A percentile compares a stretch with the other conserved stretches of the same genome.
phyloP scores from a whole-genome alignment of 768 basidiomycete genomes.

The Leccinellum albellum region DNA sequence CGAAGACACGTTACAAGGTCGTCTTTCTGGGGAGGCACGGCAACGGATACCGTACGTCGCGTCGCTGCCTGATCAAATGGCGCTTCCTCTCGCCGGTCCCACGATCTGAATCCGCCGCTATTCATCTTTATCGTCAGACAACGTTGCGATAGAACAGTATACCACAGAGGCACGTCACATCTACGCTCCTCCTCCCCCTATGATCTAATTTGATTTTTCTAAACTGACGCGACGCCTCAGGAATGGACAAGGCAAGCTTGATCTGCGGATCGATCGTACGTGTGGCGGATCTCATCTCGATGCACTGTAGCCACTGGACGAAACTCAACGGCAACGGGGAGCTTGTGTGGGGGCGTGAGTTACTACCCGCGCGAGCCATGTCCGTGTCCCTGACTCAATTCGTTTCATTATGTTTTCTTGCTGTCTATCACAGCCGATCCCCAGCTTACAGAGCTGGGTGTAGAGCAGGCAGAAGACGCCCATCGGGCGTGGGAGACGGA shows the following conservation, averaged over 20 bases:
- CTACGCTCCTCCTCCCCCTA: neutral
- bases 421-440: constrained; percentile 51
- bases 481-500: constrained; percentile 49
- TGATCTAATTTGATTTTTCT: neutral
- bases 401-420: neutral
- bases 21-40: constrained; percentile 69
- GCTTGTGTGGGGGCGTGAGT: constrained; percentile 72
- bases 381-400: neutral
- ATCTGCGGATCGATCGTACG: neutral
- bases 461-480: constrained; percentile 49
- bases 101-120: constrained; percentile 42
- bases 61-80: constrained; percentile 21
- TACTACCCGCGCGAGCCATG: neutral
- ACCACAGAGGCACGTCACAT: constrained; percentile 39
- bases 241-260: constrained; percentile 58
- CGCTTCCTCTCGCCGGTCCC: neutral
- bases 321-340: constrained; percentile 61
- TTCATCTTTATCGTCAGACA: constrained; percentile 57
- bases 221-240: constrained; percentile 15
- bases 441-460: constrained; percentile 54
- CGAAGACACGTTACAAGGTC: constrained; percentile 51
- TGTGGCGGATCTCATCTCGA: neutral
- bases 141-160: constrained; percentile 65
- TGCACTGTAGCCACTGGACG: constrained; percentile 44
- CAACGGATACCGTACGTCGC: constrained; percentile 61